Percentiles rank a stretch among this genome's conserved stretches.
These are phyloP conservation scores for Phytophthora nicotianae DNA, from an alignment of 352 stramenopile genomes.

Conservation along the genomic window DNA sequence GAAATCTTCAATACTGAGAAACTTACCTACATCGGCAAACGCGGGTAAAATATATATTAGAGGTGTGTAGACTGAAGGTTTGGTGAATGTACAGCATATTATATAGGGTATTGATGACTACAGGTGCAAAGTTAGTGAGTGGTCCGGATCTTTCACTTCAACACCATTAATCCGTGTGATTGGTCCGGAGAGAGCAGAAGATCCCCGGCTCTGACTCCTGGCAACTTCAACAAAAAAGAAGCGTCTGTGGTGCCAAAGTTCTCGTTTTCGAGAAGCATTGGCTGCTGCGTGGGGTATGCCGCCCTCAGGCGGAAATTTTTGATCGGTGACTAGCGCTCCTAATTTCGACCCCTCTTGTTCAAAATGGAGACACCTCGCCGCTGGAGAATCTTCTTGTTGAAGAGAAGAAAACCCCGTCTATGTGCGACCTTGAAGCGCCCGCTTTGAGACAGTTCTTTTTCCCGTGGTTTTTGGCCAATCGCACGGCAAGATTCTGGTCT, in stretches of 20 bases:
- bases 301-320: not conserved
- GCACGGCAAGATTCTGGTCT: conserved; percentile 10
- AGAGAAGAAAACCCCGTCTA: conserved; percentile 22
- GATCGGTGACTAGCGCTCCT: not conserved
- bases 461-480: conserved; percentile 25
- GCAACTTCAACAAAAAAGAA: conserved; percentile 80
- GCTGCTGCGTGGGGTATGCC: not conserved
- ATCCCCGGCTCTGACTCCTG: conserved; percentile 33
- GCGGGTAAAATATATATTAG: not conserved
- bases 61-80: not conserved
- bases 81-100: not conserved
- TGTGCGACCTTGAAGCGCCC: conserved; percentile 51
- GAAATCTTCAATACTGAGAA: conserved; percentile 5
- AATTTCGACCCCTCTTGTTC: not conserved
- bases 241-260: conserved; percentile 1
- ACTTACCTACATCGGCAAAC: not conserved
- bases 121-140: not conserved
- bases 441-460: conserved; percentile 27
- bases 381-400: conserved; percentile 21
- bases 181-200: conserved; percentile 25
- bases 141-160: conserved; percentile 12
- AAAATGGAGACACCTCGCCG: not conserved
- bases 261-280: not conserved
- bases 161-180: conserved; percentile 24
- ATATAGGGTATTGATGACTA: not conserved